Evolutionary conservation across 2,329 filamentous ascomycete species (phyloP), one percentile per base, ranked within the genome.

Genomic region (Talaromyces islandicus): DNA sequence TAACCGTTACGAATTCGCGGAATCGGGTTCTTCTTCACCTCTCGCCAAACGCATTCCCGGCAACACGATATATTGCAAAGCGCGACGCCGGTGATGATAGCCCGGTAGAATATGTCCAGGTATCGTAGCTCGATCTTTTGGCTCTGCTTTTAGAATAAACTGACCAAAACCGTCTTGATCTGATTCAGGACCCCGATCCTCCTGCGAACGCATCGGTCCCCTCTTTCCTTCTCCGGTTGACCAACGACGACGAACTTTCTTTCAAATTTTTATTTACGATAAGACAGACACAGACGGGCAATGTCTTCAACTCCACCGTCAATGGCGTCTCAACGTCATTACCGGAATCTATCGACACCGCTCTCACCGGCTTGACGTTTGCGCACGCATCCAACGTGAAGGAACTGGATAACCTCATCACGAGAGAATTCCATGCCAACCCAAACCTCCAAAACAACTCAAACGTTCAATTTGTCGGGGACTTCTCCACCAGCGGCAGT

Each of bases 391-490:
- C 92, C 0, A 96, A 87, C 57, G 79, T 86, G 32, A 89, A 85
- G 75, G 94, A 99, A 69, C 85, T 99, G 58, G 94, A 97, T 70
- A 97, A 94, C 66, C 80, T 99, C 53, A 88, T 97, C 54, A 97
- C 93, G 17, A 84, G 92, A 67, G 94, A 99, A 74, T 97, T 99
- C 69, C 92, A 97, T 67, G 92, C 93, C 65, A 92, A 99, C 70
- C 94, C 94, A 0, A 99, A 99, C 70, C 80, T 99, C 59, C 94
- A 99, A 79, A 97, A 96, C 73, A 97, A 97, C 71, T 84, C 92
- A 58, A 97, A 97, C 71, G 94, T 99, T 43, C 89, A 95, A 69
- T 82, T 97, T 51, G 88, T 99, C n/a, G 94, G 94, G 3, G 92
- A 96, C 73, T 97, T 89, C 71, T 83, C 85, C 2, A 99, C 94